Evolutionary conservation across 1,284 basidiomycete species (phyloP).

Genomic region (Athelia sp.): DNA sequence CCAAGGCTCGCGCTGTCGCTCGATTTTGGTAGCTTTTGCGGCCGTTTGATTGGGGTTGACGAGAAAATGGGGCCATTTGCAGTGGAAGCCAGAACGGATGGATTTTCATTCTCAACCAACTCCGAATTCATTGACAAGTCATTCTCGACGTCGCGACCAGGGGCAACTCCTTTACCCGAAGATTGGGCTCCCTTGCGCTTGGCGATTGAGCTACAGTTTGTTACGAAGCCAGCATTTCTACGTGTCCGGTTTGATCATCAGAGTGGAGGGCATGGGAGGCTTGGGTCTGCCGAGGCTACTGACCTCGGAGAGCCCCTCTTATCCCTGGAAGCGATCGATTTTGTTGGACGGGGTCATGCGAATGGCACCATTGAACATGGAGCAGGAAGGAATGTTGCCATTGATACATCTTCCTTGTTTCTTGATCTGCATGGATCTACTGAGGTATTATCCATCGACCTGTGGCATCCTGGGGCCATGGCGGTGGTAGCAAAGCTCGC

Average conservation of each 20-base stretch:
- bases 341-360: conserved; percentile 36
- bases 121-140: too few species aligned
- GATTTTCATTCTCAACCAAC: conserved; percentile 27
- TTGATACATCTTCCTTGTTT: conserved; percentile 48
- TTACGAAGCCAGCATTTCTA: conserved; percentile 40
- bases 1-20: conserved; percentile 48
- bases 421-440: conserved; percentile 46
- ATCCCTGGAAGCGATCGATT: conserved; percentile 52
- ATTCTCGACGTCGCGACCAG: too few species aligned
- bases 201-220: conserved; percentile 27
- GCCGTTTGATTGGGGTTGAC: conserved; percentile 41
- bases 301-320: conserved; percentile 46
- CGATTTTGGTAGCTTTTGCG: conserved; percentile 42
- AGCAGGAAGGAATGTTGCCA: conserved; percentile 33
- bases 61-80: conserved; percentile 36
- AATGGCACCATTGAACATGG: conserved; percentile 46
- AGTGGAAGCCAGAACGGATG: conserved; percentile 48
- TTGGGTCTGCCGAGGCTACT: conserved; percentile 25
- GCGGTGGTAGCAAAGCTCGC: conserved; percentile 44
- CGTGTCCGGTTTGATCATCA: conserved; percentile 32
- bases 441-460: conserved; percentile 63
- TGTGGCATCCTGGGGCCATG: conserved; percentile 70
- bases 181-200: conserved; percentile 32
- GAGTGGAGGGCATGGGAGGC: conserved; percentile 15
- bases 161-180: conserved; percentile 2